These are phyloP conservation scores for Drosera spatulata DNA, from an alignment of 179 eudicot genomes.

Conservation along the genomic window DNA sequence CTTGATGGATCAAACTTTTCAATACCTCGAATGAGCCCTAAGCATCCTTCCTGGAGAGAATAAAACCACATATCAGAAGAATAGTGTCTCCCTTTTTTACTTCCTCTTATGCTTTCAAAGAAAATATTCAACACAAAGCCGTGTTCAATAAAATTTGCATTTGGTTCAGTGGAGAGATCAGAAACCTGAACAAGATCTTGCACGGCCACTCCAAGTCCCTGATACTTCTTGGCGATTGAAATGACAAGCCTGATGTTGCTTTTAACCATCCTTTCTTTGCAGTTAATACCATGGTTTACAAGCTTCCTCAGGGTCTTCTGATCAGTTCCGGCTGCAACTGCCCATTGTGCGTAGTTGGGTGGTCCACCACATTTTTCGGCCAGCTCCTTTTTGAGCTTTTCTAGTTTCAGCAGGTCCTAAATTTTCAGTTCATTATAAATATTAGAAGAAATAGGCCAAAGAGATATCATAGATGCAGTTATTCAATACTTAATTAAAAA, in stretches of 20 bases:
- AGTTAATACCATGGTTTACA: slow-evolving; percentile 51
- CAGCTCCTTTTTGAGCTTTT: slow-evolving; percentile 48
- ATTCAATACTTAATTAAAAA: too few relatives aligned
- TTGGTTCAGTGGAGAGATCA: background rate
- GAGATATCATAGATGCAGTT: too few relatives aligned
- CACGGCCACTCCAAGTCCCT: slow-evolving; percentile 75
- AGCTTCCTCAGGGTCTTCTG: slow-evolving; percentile 64
- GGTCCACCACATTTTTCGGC: slow-evolving; percentile 40
- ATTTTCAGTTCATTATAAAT: background rate
- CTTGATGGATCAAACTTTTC: slow-evolving; percentile 97
- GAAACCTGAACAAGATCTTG: slow-evolving; percentile 95
- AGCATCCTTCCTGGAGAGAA: slow-evolving; percentile 73
- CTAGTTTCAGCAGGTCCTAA: slow-evolving; percentile 82
- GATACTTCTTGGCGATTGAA: slow-evolving; percentile 89
- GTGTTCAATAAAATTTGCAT: background rate
- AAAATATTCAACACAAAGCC: background rate
- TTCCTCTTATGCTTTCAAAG: background rate
- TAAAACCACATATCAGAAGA: background rate
- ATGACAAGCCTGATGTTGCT: slow-evolving; percentile 92
- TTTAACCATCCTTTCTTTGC: slow-evolving; percentile 88
- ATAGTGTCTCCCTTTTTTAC: background rate
- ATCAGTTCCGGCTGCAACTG: slow-evolving; percentile 78
- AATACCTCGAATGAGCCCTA: slow-evolving; percentile 78
- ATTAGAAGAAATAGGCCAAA: too few relatives aligned
- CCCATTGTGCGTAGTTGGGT: slow-evolving; percentile 77